Percentiles rank a stretch among this genome's conserved stretches.
Evolutionary conservation across 1,284 basidiomycete species (phyloP).

Genomic region (Lentinula novae-zelandiae): DNA sequence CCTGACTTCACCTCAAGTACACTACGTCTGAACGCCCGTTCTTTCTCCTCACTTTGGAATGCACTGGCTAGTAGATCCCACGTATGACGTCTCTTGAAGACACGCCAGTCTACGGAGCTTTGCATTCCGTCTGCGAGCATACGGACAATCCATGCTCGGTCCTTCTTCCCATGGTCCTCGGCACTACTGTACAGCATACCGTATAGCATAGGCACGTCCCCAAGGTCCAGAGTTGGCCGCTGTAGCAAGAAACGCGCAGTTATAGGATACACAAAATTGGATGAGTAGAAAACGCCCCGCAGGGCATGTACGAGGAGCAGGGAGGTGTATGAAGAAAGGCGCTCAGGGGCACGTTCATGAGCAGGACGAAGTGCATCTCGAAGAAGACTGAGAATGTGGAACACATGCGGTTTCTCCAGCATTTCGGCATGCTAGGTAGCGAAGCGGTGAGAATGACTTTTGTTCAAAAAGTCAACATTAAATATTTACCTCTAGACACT

Average conservation of each 20-base stretch:
- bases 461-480: not conserved
- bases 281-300: conserved; percentile 76
- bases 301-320: conserved; percentile 80
- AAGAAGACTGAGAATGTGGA: conserved; percentile 73
- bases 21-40: conserved; percentile 48
- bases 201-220: conserved; percentile 85
- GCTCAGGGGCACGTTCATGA: conserved; percentile 33
- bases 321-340: conserved; percentile 73
- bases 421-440: conserved; percentile 55
- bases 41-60: conserved; percentile 61
- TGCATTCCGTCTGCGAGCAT: conserved; percentile 81
- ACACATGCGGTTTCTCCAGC: conserved; percentile 77
- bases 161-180: conserved; percentile 73
- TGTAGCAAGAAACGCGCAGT: conserved; percentile 83
- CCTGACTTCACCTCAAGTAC: conserved; percentile 58
- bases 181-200: conserved; percentile 79
- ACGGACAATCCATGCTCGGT: conserved; percentile 84
- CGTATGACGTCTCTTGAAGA: conserved; percentile 78
- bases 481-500: conserved; percentile 48
- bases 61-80: conserved; percentile 85
- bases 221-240: conserved; percentile 68
- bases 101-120: conserved; percentile 73
- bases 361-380: conserved; percentile 50
- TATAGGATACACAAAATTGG: conserved; percentile 77
- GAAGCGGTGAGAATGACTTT: conserved; percentile 6